Percentiles rank a stretch among this genome's conserved stretches.
Conservation (phyloP, 75 land plant genomes). For the Adiantum capillusveneris region DNA sequence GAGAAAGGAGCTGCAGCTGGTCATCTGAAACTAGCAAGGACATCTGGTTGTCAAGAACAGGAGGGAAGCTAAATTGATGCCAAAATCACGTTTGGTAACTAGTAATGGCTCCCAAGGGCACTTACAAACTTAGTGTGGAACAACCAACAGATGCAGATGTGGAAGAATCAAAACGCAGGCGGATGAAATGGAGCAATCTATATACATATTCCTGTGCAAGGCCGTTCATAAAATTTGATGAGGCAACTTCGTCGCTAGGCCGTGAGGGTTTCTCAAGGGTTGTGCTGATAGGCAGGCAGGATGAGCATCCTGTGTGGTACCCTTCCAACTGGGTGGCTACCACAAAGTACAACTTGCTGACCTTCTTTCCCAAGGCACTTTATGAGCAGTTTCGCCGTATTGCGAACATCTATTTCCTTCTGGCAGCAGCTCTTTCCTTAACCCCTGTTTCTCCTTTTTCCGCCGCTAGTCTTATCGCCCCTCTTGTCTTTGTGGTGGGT, state of each 20-base stretch:
- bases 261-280: slow-evolving; percentile 51
- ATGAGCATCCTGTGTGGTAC: slow-evolving; percentile 11
- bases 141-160: too few relatives aligned
- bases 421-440: slow-evolving; percentile 28
- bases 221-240: slow-evolving; percentile 13
- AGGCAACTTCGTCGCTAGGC: slow-evolving; percentile 38
- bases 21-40: too few relatives aligned
- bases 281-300: slow-evolving; percentile 57
- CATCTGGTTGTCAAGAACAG: too few relatives aligned
- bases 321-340: slow-evolving; percentile 20
- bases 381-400: slow-evolving; percentile 40
- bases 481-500: slow-evolving; percentile 35
- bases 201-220: slow-evolving; percentile 44
- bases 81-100: too few relatives aligned
- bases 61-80: too few relatives aligned
- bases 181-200: slow-evolving; percentile 42
- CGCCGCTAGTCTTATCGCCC: slow-evolving; percentile 33
- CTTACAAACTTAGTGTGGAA: too few relatives aligned
- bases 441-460: slow-evolving; percentile 34
- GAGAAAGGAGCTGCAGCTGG: too few relatives aligned
- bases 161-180: slow-evolving; percentile 10
- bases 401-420: slow-evolving; percentile 37
- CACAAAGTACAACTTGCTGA: slow-evolving; percentile 29
- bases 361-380: slow-evolving; percentile 40
- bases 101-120: too few relatives aligned